phyloP scores from a whole-genome alignment of 2,329 filamentous ascomycete genomes.

The Dothistroma septosporum region DNA sequence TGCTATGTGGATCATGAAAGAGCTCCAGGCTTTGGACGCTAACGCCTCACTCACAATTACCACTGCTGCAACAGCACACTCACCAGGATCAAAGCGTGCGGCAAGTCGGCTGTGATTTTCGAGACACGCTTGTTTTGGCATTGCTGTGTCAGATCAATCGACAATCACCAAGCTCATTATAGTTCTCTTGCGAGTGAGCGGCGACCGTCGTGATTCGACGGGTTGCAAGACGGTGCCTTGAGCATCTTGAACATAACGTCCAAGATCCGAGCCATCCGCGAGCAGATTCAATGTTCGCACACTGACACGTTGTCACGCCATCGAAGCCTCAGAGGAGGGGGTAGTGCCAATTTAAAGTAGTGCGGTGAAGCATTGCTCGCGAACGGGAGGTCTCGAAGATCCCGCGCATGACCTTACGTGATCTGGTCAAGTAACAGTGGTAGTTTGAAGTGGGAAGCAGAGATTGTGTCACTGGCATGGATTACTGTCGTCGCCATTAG shows the following conservation, averaged over 20 bases:
- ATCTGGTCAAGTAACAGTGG: neutral
- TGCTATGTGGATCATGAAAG: constrained; percentile 46
- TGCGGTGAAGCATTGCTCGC: constrained; percentile 51
- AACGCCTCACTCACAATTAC: neutral
- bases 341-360: constrained; percentile 96
- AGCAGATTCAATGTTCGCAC: constrained; percentile 69
- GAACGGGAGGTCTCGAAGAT: neutral
- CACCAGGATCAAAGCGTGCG: neutral
- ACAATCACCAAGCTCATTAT: constrained; percentile 1
- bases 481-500: constrained; percentile 15
- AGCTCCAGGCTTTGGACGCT: neutral
- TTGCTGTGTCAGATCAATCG: constrained; percentile 6
- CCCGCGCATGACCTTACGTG: neutral
- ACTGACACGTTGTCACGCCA: constrained; percentile 95
- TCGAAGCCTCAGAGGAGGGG: constrained; percentile 51
- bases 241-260: constrained; percentile 22
- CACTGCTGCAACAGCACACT: neutral
- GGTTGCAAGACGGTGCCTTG: constrained; percentile 12
- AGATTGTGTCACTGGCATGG: constrained; percentile 5
- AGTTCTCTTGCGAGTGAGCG: constrained; percentile 6
- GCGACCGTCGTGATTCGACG: constrained; percentile 6
- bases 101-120: neutral
- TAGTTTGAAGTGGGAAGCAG: neutral
- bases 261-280: constrained; percentile 15
- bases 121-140: neutral